phyloP scores from a whole-genome alignment of 2,329 filamentous ascomycete genomes.

The Sodiomyces alkalinus region DNA sequence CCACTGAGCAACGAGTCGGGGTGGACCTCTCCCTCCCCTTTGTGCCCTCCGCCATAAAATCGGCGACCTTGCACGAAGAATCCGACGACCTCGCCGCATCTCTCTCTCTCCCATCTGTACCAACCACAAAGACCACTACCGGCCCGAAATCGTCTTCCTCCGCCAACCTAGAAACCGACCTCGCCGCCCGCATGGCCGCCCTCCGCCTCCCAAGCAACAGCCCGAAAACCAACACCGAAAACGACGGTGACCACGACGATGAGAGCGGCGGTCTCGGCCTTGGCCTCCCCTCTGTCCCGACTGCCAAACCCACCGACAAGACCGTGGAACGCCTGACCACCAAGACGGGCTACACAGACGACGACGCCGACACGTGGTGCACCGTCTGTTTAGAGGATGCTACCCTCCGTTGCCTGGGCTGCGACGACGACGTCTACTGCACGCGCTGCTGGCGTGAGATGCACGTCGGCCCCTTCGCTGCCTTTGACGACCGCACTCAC shows the following conservation, averaged over 20 bases:
- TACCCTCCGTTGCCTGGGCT: slow-evolving; percentile 56
- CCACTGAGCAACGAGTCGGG: too few relatives aligned
- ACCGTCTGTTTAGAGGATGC: slow-evolving; percentile 71
- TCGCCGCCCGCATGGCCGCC: slow-evolving; percentile 36
- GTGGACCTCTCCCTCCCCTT: slow-evolving; percentile 31
- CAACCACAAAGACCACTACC: slow-evolving; percentile 18
- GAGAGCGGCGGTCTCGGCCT: slow-evolving; percentile 18
- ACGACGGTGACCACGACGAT: too few relatives aligned
- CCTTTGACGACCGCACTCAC: slow-evolving; percentile 56
- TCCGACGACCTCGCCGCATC: slow-evolving; percentile 6
- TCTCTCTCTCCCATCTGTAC: slow-evolving; percentile 22
- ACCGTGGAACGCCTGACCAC: slow-evolving; percentile 26
- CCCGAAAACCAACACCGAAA: slow-evolving; percentile 12
- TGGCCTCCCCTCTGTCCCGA: slow-evolving; percentile 33
- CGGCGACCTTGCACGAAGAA: slow-evolving; percentile 1
- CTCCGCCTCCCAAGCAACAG: slow-evolving; percentile 21
- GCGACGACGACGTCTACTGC: slow-evolving; percentile 61
- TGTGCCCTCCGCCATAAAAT: slow-evolving; percentile 21
- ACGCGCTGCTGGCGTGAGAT: slow-evolving; percentile 67
- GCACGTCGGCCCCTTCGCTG: slow-evolving; percentile 53
- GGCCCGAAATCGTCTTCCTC: slow-evolving; percentile 5
- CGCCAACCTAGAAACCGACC: slow-evolving; percentile 25
- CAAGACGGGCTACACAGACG: slow-evolving; percentile 41
- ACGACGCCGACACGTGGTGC: slow-evolving; percentile 65
- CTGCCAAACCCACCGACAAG: slow-evolving; percentile 30